A percentile compares a stretch with the other conserved stretches of the same genome.
phyloP scores from a whole-genome alignment of 2,329 filamentous ascomycete species.

The Coccinonectria pachysandricola region DNA sequence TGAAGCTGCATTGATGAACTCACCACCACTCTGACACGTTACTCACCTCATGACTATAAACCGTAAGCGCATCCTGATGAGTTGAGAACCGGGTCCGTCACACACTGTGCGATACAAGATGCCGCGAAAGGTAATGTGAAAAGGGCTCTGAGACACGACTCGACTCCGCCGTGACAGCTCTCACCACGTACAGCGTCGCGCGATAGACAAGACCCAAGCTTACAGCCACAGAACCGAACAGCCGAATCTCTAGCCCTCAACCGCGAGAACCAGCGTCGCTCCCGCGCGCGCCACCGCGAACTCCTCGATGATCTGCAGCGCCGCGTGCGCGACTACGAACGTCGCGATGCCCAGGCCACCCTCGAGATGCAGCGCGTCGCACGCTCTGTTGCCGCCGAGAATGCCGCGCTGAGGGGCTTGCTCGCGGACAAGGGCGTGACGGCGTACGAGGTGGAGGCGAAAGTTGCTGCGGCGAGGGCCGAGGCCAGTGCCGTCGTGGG shows the following conservation, averaged over 20 bases:
- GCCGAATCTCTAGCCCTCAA: slow-evolving; percentile 19
- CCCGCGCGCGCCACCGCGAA: slow-evolving; percentile 33
- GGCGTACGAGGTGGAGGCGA: slow-evolving; percentile 11
- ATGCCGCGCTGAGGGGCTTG: slow-evolving; percentile 26
- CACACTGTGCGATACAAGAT: no score
- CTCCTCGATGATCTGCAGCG: slow-evolving; percentile 32
- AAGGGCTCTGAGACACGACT: no score
- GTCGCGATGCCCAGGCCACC: slow-evolving; percentile 31
- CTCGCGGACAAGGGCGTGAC: slow-evolving; percentile 13
- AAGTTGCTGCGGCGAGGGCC: slow-evolving; percentile 6
- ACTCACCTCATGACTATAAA: no score
- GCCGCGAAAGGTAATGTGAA: no score
- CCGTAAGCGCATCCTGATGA: no score
- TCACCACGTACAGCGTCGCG: no score
- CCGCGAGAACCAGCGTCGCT: slow-evolving; percentile 37
- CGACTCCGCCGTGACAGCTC: no score
- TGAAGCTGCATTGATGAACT: no score
- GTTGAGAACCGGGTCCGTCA: no score
- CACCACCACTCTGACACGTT: no score
- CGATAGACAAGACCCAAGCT: no score
- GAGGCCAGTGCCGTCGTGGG: neutral
- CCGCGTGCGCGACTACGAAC: slow-evolving; percentile 31
- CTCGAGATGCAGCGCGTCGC: slow-evolving; percentile 38
- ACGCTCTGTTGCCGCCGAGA: slow-evolving; percentile 32
- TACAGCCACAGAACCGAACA: slow-evolving; percentile 14